phyloP scores from a whole-genome alignment of 371 early-diverging fungal genomes.

The Circinella minor region DNA sequence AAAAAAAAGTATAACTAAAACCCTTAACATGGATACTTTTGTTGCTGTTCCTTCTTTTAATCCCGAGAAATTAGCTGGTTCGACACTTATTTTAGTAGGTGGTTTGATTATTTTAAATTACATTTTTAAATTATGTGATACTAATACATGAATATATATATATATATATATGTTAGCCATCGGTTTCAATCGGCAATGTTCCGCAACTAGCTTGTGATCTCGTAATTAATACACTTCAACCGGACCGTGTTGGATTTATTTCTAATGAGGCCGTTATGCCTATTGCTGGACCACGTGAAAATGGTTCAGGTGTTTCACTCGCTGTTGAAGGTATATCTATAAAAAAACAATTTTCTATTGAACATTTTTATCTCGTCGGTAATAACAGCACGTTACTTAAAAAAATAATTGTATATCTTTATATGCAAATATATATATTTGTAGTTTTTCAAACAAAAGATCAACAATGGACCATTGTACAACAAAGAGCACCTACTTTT shows the following conservation, averaged over 20 bases:
- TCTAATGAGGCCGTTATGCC: slow-evolving; percentile 64
- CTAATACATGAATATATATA: background rate
- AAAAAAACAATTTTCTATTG: background rate
- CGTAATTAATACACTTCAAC: slow-evolving; percentile 65
- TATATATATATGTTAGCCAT: slow-evolving; percentile 43
- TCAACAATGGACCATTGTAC: slow-evolving; percentile 58
- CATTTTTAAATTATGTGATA: too few species aligned
- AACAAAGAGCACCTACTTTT: slow-evolving; percentile 62
- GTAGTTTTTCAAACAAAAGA: slow-evolving; percentile 62
- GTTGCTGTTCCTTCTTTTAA: slow-evolving; percentile 48
- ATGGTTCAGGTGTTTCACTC: slow-evolving; percentile 36
- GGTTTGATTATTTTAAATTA: too few species aligned
- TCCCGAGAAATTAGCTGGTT: slow-evolving; percentile 36
- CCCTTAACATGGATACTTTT: slow-evolving; percentile 23
- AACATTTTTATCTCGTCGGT: too few species aligned
- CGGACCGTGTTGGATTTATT: slow-evolving; percentile 70
- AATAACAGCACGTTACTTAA: too few species aligned
- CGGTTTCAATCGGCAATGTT: slow-evolving; percentile 83
- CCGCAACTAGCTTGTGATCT: slow-evolving; percentile 79
- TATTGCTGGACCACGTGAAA: slow-evolving; percentile 48
- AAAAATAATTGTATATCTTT: too few species aligned
- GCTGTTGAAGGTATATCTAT: slow-evolving; percentile 53
- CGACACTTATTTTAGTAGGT: slow-evolving; percentile 51
- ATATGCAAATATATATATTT: background rate
- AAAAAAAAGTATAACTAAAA: too few species aligned